Base-by-base conservation (phyloP, 192 early-diverging fungal species). In the Coemansia sp. region DNA sequence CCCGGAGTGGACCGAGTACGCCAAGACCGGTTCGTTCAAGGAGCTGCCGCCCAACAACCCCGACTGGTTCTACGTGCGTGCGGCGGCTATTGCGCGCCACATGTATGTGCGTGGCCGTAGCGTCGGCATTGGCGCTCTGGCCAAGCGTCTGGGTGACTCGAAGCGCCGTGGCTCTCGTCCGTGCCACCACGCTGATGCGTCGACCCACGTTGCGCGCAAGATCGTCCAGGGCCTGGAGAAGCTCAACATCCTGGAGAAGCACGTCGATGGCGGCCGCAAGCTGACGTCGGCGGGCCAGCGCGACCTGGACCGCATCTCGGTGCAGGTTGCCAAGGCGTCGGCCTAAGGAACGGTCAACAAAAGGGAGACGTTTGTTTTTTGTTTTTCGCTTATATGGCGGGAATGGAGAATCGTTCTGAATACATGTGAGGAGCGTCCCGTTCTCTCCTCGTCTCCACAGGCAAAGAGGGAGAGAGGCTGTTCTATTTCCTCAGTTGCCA, bases 41-140 rank as follows among this genome's bases (percentile, higher is more conserved):
- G 96, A 99, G 80, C 82, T 95, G 50, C 87, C 87, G 56, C 96
- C 96, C 28, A 90, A 94, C 78, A 94, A 99, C 69, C 86, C 89
- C 40, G 96, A 99, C 82, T 99, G 94, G 94, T 99, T 86, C 88
- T 99, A 94, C 82, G 74, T 95, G 51, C 92, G 93, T 58, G 92
- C 93, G 57, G 91, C 94, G 36, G 83, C 90, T 41, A 78, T 92
- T 63, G 96, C 96, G 64, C 93, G 96, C 54, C 93, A 97, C 80
- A 86, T 99, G 78, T 99, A 99, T 87, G 82, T 99, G 66, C 83
- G 81, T 70, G 55, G 53, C 14, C 32, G 32, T n/a, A 80, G 83
- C 57, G 88, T 94, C 60, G 96, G 96, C 70, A 83, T 96, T 48
- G 96, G 94, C 74, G 91, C 84, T 26, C 80, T 97, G 48, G 84